Evolutionary conservation across 305 asterid species (phyloP), one percentile per base, ranked within the genome.

Genomic region (Solanum hybrid): DNA sequence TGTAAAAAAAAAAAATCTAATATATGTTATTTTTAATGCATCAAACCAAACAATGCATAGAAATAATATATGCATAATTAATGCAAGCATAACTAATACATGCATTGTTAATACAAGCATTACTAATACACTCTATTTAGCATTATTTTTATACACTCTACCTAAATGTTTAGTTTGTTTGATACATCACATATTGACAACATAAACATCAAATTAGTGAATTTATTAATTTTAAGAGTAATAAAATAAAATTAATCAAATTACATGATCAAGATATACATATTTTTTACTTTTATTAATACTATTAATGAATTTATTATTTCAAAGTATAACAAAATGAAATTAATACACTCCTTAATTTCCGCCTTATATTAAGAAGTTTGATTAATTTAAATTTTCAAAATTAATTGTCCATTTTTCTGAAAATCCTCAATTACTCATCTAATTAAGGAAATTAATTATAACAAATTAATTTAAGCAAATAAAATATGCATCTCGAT

Each of bases 1-100:
- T 56, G 24, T 17, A 56, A 51, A 2, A 1, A 2, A 5, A 2
- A 0, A 2, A 0, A 5, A 51, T 51, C n/a, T 5, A 51, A 51
- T 51, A 15, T 1, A 51, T 51, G 1, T 0, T 56, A 17, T 56
- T 56, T 56, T 56, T 17, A 51, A 17, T 1, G 66, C n/a, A 51
- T 17, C 66, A 6, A 51, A 51, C n/a, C 66, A 51, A 51, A 51
- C 66, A 51, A 56, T 56, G 66, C 66, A 56, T 56, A 56, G 0
- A 17, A 6, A 6, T 17, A 56, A 7, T 56, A 0, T 56, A 6
- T 56, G 69, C 0, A 56, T 6, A 56, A 56, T 17, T 6, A 56
- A 56, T 56, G n/a, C 69, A 56, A 56, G 0, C 4, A 56, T 56
- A 56, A 56, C 24, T 56, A 56, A 56, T 56, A 56, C 4, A 56